phyloP scores from a whole-genome alignment of 139 green algal species.

The Coelastrella sp. region DNA sequence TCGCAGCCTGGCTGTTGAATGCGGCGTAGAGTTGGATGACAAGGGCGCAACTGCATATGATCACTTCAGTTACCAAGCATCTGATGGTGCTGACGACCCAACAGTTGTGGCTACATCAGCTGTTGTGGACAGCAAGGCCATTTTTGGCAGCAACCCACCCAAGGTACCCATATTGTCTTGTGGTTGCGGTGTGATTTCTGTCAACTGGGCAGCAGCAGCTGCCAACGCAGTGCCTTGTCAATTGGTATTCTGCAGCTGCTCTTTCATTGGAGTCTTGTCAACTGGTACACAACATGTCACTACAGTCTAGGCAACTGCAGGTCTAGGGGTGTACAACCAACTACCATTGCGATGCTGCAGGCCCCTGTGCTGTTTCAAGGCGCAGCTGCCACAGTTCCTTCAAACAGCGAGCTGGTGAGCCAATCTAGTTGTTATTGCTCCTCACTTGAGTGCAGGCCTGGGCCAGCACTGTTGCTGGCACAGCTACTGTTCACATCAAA shows the following conservation, averaged over 20 bases:
- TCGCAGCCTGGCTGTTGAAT: constrained; percentile 63
- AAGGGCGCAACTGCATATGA: constrained; percentile 62
- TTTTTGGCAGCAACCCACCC: constrained; percentile 30
- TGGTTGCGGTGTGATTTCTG: not conserved
- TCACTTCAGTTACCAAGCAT: constrained; percentile 54
- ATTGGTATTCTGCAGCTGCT: not conserved
- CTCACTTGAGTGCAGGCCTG: too few species aligned
- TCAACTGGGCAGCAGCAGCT: not conserved
- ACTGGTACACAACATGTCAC: not conserved
- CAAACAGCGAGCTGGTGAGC: constrained; percentile 73
- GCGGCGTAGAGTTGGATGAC: constrained; percentile 85
- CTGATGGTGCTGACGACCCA: constrained; percentile 47
- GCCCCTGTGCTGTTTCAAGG: constrained; percentile 77
- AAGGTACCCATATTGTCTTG: not conserved
- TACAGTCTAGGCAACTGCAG: not conserved
- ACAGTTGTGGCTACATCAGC: constrained; percentile 45
- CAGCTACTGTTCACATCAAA: too few species aligned
- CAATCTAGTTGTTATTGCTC: not conserved
- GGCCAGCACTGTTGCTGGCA: too few species aligned
- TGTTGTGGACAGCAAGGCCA: constrained; percentile 36
- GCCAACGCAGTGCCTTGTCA: too few species aligned
- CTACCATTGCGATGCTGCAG: constrained; percentile 28
- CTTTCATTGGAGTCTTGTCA: not conserved
- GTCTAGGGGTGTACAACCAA: not conserved
- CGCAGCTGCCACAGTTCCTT: constrained; percentile 66